These are phyloP conservation scores for Beauveria rudraprayagi DNA, from an alignment of 2,329 filamentous ascomycete genomes.

Conservation along the genomic window DNA sequence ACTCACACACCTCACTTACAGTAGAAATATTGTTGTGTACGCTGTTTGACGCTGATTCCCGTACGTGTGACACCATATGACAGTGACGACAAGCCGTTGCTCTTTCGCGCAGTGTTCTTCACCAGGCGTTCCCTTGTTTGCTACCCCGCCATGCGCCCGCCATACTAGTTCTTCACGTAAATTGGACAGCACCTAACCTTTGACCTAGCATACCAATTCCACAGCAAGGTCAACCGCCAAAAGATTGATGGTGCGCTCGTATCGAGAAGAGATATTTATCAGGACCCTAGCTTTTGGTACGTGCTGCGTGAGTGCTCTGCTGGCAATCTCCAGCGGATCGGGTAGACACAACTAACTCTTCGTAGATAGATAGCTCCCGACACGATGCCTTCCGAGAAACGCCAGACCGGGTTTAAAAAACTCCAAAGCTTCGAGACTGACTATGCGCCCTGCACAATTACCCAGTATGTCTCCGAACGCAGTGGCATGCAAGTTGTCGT, in stretches of 20 bases:
- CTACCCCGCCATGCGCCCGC: conserved; percentile 7
- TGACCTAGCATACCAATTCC: neutral
- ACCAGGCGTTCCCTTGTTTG: neutral
- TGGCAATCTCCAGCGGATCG: neutral
- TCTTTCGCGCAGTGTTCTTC: neutral
- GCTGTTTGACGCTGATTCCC: neutral
- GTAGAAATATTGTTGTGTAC: neutral
- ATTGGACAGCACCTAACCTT: neutral
- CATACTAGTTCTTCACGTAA: neutral
- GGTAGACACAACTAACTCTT: neutral
- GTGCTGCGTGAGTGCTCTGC: neutral
- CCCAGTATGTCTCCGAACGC: conserved; percentile 89
- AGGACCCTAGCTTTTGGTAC: neutral
- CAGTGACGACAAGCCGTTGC: neutral
- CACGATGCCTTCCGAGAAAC: conserved; percentile 47
- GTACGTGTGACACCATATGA: neutral
- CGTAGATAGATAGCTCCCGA: neutral
- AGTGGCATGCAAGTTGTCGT: conserved; percentile 94
- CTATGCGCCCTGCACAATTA: conserved; percentile 81
- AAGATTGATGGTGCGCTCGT: no score
- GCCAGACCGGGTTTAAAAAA: conserved; percentile 63
- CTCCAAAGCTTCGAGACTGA: conserved; percentile 81
- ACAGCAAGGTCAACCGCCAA: neutral
- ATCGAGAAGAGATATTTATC: neutral
- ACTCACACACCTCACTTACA: neutral